Percentiles rank a stretch among this genome's conserved stretches.
These are phyloP conservation scores for Fusarium sambucinum DNA, from an alignment of 2,329 filamentous ascomycete genomes.

Conservation along the genomic window DNA sequence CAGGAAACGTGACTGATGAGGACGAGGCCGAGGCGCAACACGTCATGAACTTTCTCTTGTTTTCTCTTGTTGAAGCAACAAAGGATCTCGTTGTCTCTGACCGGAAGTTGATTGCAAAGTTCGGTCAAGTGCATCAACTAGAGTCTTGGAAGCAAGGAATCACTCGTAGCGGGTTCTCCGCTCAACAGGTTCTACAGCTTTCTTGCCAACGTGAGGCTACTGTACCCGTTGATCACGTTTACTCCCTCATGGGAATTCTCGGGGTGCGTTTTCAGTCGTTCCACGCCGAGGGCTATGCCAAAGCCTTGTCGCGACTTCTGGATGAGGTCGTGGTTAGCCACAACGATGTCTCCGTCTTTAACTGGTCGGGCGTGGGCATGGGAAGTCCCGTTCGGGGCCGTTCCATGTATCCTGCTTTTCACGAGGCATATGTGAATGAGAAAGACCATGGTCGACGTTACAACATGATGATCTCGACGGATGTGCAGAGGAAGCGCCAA, in stretches of 20 bases:
- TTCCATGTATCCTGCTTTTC: constrained; percentile 8
- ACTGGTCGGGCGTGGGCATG: not conserved
- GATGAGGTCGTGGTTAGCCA: constrained; percentile 7
- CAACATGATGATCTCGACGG: constrained; percentile 9
- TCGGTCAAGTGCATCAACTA: not conserved
- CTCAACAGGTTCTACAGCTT: not conserved
- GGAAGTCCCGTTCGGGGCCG: constrained; percentile 8
- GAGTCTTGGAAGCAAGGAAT: not conserved
- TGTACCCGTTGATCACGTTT: constrained; percentile 1
- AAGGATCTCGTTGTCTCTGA: not conserved
- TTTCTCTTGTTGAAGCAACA: not conserved
- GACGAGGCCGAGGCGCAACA: not conserved
- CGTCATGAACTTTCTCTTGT: not conserved
- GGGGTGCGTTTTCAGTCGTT: constrained; percentile 4
- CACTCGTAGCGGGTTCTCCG: not conserved
- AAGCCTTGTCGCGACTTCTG: not conserved
- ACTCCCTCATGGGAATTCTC: constrained; percentile 12
- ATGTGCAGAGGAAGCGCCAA: not conserved
- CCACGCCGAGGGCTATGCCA: constrained; percentile 5
- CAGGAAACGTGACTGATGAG: too few relatives aligned
- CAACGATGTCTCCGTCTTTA: constrained; percentile 9
- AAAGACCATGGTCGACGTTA: not conserved
- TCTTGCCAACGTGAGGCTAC: not conserved
- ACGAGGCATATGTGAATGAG: not conserved
- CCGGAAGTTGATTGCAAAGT: not conserved